These are phyloP conservation scores for Suaeda aralocaspica DNA, from an alignment of 148 eudicot species.

Conservation along the genomic window DNA sequence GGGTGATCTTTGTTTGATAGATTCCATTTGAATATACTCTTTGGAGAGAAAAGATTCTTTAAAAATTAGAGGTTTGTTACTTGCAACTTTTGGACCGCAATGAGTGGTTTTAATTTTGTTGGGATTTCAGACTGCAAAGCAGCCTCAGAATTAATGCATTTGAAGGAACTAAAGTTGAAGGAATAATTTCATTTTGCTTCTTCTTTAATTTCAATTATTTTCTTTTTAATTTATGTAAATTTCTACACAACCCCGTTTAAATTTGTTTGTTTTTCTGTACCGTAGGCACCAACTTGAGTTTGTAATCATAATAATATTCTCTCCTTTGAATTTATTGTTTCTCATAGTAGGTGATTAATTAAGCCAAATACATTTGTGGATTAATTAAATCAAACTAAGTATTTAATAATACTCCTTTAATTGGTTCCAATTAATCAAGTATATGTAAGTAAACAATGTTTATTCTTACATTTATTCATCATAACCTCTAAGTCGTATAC, in stretches of 20 bases:
- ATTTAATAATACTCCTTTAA: too few relatives aligned
- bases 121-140: neutral
- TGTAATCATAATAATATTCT: too few relatives aligned
- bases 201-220: neutral
- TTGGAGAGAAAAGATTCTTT: constrained; percentile 21
- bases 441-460: too few relatives aligned
- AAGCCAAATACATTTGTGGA: too few relatives aligned
- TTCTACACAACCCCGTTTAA: neutral
- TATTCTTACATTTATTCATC: too few relatives aligned
- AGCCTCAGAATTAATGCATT: constrained; percentile 5
- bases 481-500: too few relatives aligned
- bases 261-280: too few relatives aligned
- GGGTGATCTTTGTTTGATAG: neutral
- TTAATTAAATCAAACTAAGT: too few relatives aligned
- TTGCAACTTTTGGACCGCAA: neutral
- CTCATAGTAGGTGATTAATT: too few relatives aligned
- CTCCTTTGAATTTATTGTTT: too few relatives aligned
- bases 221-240: neutral
- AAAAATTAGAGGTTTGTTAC: constrained; percentile 11
- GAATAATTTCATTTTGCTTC: neutral
- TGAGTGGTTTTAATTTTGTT: neutral
- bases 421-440: too few relatives aligned
- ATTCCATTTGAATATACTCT: constrained; percentile 3
- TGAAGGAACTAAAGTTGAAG: neutral
- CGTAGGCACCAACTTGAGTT: too few relatives aligned